Conservation (phyloP, 2,329 filamentous ascomycete species). For the Stagonosporopsis tanaceti region DNA sequence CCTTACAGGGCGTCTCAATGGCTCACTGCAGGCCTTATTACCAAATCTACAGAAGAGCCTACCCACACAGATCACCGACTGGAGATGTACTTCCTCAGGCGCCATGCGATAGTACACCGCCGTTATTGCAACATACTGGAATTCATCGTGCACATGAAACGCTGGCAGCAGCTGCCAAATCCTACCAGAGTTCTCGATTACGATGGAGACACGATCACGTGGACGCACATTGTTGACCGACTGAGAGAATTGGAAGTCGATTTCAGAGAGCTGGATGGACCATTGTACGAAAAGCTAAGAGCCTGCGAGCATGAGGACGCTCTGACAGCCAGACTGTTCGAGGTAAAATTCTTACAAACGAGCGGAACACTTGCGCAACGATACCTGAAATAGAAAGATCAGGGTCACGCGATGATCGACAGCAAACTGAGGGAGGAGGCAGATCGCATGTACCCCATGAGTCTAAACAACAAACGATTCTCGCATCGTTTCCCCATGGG, state of each 20-base stretch:
- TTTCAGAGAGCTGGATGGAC: neutral
- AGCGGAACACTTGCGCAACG: slow-evolving; percentile 7
- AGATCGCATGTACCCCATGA: neutral
- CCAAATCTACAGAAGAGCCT: neutral
- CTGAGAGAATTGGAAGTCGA: slow-evolving; percentile 1
- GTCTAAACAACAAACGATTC: slow-evolving; percentile 5
- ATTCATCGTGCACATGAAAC: slow-evolving; percentile 12
- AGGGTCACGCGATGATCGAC: neutral
- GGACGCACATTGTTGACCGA: slow-evolving; percentile 1
- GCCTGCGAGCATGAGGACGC: neutral
- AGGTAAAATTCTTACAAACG: neutral
- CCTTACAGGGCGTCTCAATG: neutral
- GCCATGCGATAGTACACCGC: slow-evolving; percentile 1
- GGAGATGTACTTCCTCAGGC: slow-evolving; percentile 11
- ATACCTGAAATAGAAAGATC: slow-evolving; percentile 1
- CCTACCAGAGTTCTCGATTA: slow-evolving; percentile 6
- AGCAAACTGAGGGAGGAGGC: neutral
- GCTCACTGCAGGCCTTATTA: neutral
- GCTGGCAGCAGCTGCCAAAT: slow-evolving; percentile 14
- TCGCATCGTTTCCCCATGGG: slow-evolving; percentile 3
- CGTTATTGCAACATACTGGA: slow-evolving; percentile 16
- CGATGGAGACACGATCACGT: neutral
- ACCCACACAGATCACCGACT: slow-evolving; percentile 6
- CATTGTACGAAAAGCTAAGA: neutral
- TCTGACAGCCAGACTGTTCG: neutral